phyloP scores from a whole-genome alignment of 1,284 basidiomycete species.

The Takashimella koratensis region DNA sequence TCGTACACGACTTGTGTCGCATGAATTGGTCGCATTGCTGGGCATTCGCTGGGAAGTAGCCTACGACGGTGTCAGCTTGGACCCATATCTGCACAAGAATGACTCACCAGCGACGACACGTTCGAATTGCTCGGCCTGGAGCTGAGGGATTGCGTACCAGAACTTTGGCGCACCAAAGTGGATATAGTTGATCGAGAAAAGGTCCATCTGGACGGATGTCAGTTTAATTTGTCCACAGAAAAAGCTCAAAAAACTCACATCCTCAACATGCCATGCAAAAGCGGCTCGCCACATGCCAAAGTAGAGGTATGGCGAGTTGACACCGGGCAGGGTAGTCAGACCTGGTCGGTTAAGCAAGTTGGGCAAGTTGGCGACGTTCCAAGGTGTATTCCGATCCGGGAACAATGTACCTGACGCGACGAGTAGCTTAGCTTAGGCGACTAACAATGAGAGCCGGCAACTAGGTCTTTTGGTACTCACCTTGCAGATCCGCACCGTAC shows the following conservation, averaged over 20 bases:
- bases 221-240: not conserved
- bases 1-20: conserved; percentile 93
- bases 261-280: conserved; percentile 98
- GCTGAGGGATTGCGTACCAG: conserved; percentile 96
- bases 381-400: conserved; percentile 70
- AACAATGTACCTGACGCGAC: conserved; percentile 78
- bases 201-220: conserved; percentile 64
- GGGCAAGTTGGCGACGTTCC: conserved; percentile 91
- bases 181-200: conserved; percentile 98
- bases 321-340: conserved; percentile 72
- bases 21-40: conserved; percentile 86
- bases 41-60: conserved; percentile 81
- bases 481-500: conserved; percentile 96
- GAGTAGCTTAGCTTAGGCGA: conserved; percentile 5
- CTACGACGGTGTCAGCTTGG: too few species aligned
- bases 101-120: conserved; percentile 50
- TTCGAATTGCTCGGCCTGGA: conserved; percentile 70
- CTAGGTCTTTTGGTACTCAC: too few species aligned
- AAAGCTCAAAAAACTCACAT: conserved; percentile 41
- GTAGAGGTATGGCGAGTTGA: conserved; percentile 96
- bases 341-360: conserved; percentile 78
- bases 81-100: too few species aligned
- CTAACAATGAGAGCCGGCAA: too few species aligned
- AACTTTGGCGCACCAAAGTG: conserved; percentile 95
- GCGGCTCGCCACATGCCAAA: conserved; percentile 99